phyloP scores from a whole-genome alignment of 2,329 filamentous ascomycete genomes.

The Fusarium robinianum region DNA sequence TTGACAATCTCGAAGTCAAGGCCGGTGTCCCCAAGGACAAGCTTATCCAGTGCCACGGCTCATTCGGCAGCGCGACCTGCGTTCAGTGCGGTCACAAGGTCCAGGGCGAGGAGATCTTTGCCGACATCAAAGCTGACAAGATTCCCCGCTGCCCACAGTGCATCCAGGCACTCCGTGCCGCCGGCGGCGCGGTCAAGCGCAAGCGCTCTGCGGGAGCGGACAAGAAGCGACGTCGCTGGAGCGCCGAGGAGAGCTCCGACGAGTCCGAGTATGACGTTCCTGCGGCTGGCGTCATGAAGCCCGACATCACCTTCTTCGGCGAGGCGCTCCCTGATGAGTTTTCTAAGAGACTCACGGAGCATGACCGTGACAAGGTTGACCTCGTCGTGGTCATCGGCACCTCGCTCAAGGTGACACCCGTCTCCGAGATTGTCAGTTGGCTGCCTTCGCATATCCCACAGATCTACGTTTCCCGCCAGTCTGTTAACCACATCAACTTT shows the following conservation, averaged over 20 bases:
- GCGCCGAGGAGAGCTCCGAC: constrained; percentile 47
- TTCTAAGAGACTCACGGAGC: constrained; percentile 75
- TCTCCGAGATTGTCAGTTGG: constrained; percentile 86
- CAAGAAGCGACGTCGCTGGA: constrained; percentile 49
- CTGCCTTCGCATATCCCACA: constrained; percentile 81
- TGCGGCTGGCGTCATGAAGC: constrained; percentile 84
- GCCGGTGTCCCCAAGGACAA: constrained; percentile 82
- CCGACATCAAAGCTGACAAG: constrained; percentile 73
- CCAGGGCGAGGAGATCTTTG: constrained; percentile 76
- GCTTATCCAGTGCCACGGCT: constrained; percentile 94
- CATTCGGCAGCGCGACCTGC: constrained; percentile 90
- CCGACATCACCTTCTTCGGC: constrained; percentile 97
- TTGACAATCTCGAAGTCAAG: constrained; percentile 90
- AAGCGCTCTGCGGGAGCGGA: constrained; percentile 48
- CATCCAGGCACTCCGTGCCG: constrained; percentile 53
- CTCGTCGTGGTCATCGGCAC: constrained; percentile 96
- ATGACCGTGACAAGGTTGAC: constrained; percentile 80
- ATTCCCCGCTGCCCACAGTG: constrained; percentile 82
- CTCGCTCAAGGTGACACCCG: constrained; percentile 91
- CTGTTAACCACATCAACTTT: constrained; percentile 88
- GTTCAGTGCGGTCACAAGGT: constrained; percentile 78
- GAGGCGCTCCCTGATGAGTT: constrained; percentile 87
- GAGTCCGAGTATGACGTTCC: constrained; percentile 61
- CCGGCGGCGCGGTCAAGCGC: constrained; percentile 41
- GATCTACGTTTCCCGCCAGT: constrained; percentile 85